Evolutionary conservation across 2,329 filamentous ascomycete genomes (phyloP).

Genomic region (Cercospora sesami): DNA sequence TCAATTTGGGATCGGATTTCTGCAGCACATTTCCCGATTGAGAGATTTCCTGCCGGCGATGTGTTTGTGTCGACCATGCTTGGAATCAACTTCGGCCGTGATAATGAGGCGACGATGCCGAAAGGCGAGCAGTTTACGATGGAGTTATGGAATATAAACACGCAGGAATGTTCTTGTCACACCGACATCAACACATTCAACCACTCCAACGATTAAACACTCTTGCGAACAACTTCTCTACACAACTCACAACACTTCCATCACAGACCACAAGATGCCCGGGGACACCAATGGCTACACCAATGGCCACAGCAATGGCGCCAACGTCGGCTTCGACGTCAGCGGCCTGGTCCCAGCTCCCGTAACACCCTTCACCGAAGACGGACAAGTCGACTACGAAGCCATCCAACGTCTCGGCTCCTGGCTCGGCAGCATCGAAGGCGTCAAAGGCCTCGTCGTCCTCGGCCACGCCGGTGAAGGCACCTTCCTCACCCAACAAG

Average conservation of each 20-base stretch:
- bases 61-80: background rate
- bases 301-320: background rate
- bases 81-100: background rate
- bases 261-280: background rate
- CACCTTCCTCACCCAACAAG: background rate
- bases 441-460: constrained; percentile 56
- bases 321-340: background rate
- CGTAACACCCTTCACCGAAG: constrained; percentile 17
- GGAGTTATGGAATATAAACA: background rate
- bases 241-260: background rate
- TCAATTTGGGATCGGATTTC: background rate
- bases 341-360: background rate
- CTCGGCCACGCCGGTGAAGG: constrained; percentile 56
- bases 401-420: constrained; percentile 56
- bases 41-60: background rate
- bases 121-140: background rate
- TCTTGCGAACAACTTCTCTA: background rate
- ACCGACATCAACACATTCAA: background rate
- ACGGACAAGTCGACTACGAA: constrained; percentile 53
- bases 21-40: background rate
- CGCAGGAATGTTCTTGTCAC: background rate
- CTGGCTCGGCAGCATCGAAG: constrained; percentile 55
- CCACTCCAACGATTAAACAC: background rate
- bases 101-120: background rate
- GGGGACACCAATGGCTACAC: background rate